Conservation (phyloP, 1,284 basidiomycete genomes). For the Puccinia hordei region DNA sequence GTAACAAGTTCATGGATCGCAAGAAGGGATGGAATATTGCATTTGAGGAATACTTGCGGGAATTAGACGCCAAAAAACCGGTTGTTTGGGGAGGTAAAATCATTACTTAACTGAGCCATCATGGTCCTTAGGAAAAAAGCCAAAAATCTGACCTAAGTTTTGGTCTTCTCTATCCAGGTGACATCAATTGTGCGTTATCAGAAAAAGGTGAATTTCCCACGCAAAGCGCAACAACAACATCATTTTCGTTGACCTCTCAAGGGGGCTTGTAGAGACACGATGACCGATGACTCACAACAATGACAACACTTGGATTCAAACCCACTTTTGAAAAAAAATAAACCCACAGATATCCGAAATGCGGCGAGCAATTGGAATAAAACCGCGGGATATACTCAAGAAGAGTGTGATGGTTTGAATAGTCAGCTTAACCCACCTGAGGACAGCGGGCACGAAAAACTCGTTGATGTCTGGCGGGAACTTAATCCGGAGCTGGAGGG, state of each 20-base stretch:
- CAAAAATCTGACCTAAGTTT: not conserved
- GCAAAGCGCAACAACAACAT: not conserved
- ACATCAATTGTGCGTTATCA: conserved; percentile 46
- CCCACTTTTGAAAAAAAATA: not conserved
- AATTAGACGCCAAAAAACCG: conserved; percentile 38
- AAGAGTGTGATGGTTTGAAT: conserved; percentile 43
- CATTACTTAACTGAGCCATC: not conserved
- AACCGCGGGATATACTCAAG: conserved; percentile 44
- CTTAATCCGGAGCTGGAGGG: conserved; percentile 36
- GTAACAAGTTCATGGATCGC: conserved; percentile 23
- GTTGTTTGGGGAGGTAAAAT: conserved; percentile 44
- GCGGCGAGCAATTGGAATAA: conserved; percentile 44
- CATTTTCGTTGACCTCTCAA: not conserved
- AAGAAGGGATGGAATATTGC: conserved; percentile 46
- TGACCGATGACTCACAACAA: not conserved
- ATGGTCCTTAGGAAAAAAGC: not conserved
- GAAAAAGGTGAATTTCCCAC: conserved; percentile 29
- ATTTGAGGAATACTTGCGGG: conserved; percentile 44
- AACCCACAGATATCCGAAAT: conserved; percentile 48
- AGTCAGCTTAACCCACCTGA: conserved; percentile 35
- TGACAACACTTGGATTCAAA: not conserved
- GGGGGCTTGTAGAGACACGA: not conserved
- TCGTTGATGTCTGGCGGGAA: conserved; percentile 42
- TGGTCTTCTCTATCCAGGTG: not conserved
- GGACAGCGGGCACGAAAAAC: conserved; percentile 34